Evolutionary conservation across 2,329 filamentous ascomycete species (phyloP), one percentile per base, ranked within the genome.

Genomic region (Fusarium transvaalense): DNA sequence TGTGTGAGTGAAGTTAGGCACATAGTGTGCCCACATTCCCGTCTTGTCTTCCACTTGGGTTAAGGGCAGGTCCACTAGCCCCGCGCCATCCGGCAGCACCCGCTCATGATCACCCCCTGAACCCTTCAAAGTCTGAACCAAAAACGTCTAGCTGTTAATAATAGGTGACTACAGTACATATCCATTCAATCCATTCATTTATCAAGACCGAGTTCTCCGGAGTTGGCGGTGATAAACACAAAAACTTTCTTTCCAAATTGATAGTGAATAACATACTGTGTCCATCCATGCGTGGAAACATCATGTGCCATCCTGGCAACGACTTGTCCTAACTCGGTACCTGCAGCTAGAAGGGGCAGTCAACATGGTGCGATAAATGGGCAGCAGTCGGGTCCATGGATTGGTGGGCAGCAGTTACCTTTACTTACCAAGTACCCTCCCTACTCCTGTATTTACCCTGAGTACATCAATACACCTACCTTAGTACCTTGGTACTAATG

Each of bases 21-120:
- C 42, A 48, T 56, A 17, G 48, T 42, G 21, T 41, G 23, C 23
- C 39, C 21, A 21, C 29, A 38, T 58, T 48, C 53, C 48, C 61
- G 23, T 35, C 43, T 58, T 48, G 48, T 35, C 51, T 64, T n/a
- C n/a, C n/a, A n/a, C n/a, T n/a, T 52, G 52, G 51, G 66, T 70
- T 60, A 55, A 66, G 32, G 41, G 53, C 51, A 19, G 35, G 61
- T 35, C 63, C 62, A 62, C 64, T 70, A 70, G 68, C 64, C 68
- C 67, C 68, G 68, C 68, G 67, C 68, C 57, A 65, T 71, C 68
- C 68, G 68, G 68, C 68, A 70, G 68, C 67, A 71, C 67, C 68
- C 68, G 67, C 60, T 57, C 64, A 65, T 51, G 59, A 56, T 43
- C 53, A 71, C 45, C 66, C 43, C 66, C 63, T 67, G 66, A 69